A percentile compares a stretch with the other conserved stretches of the same genome.
These are phyloP conservation scores for Plenodomus tracheiphilus DNA, from an alignment of 2,329 filamentous ascomycete genomes.

Conservation along the genomic window DNA sequence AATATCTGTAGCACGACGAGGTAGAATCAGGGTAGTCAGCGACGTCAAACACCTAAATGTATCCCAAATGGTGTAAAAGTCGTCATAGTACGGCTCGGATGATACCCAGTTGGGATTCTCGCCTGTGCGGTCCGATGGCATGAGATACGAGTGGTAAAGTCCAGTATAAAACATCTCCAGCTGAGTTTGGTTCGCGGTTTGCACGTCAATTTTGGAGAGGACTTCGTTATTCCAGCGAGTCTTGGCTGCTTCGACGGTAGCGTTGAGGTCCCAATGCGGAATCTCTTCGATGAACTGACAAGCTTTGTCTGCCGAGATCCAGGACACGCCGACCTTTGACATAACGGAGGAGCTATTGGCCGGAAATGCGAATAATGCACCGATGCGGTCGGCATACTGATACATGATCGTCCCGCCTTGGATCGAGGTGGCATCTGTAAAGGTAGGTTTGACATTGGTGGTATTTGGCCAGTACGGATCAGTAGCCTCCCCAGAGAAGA, in stretches of 20 bases:
- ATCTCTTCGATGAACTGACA: constrained; percentile 52
- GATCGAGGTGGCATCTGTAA: constrained; percentile 18
- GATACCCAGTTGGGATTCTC: constrained; percentile 71
- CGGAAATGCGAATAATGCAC: constrained; percentile 54
- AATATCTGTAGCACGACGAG: constrained; percentile 64
- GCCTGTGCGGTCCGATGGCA: constrained; percentile 71
- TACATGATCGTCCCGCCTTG: background rate
- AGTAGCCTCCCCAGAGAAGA: constrained; percentile 48
- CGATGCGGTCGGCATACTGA: constrained; percentile 46
- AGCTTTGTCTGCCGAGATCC: constrained; percentile 53
- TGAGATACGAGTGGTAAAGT: constrained; percentile 69
- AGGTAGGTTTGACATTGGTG: constrained; percentile 9
- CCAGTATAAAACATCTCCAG: constrained; percentile 67
- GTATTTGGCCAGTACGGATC: constrained; percentile 14
- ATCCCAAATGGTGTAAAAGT: constrained; percentile 71
- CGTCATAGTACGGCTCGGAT: constrained; percentile 69
- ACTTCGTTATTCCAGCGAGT: constrained; percentile 54
- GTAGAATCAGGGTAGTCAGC: constrained; percentile 67
- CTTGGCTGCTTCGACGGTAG: constrained; percentile 43
- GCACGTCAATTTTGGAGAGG: constrained; percentile 60
- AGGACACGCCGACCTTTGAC: constrained; percentile 56
- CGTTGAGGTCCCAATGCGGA: constrained; percentile 44
- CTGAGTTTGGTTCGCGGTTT: constrained; percentile 55
- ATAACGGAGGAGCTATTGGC: constrained; percentile 36
- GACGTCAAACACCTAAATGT: constrained; percentile 62